A percentile compares a stretch with the other conserved stretches of the same genome.
phyloP scores from a whole-genome alignment of 2,329 filamentous ascomycete species.

The Fusarium odoratissimum region DNA sequence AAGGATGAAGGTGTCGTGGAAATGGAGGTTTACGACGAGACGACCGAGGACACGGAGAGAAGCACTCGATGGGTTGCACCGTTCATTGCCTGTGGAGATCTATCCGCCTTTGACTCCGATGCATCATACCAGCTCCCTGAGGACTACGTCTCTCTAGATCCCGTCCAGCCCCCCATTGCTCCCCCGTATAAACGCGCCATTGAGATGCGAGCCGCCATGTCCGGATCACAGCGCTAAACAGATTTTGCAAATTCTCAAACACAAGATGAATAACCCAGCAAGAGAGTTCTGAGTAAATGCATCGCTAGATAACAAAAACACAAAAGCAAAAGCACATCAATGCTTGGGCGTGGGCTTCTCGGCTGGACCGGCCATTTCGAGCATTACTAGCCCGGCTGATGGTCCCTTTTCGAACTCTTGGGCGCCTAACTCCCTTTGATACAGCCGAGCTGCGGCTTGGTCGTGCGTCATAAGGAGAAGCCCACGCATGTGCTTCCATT shows the following conservation, averaged over 20 bases:
- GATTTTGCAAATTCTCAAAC: conserved; percentile 21
- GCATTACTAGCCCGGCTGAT: conserved; percentile 53
- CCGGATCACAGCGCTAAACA: conserved; percentile 46
- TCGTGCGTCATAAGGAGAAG: conserved; percentile 66
- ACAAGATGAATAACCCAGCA: conserved; percentile 15
- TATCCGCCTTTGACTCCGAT: conserved; percentile 95
- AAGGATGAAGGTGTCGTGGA: conserved; percentile 56
- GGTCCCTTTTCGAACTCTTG: conserved; percentile 57
- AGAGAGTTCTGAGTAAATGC: conserved; percentile 27
- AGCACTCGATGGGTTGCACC: conserved; percentile 86
- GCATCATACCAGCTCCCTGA: conserved; percentile 92
- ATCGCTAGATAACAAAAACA: conserved; percentile 33
- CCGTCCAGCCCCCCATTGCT: conserved; percentile 93
- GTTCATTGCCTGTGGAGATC: conserved; percentile 96
- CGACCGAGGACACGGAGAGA: conserved; percentile 41
- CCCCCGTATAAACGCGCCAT: conserved; percentile 94
- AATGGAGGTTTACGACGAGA: conserved; percentile 62
- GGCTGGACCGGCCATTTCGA: conserved; percentile 55
- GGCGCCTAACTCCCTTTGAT: conserved; percentile 60
- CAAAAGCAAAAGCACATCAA: conserved; percentile 34
- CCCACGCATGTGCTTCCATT: conserved; percentile 70
- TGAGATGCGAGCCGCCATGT: conserved; percentile 68
- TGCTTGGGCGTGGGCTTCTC: conserved; percentile 51
- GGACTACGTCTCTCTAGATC: conserved; percentile 87
- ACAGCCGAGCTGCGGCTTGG: conserved; percentile 56